Conservation (phyloP, 495 filamentous ascomycete genomes). For the Penicillium verhagenii region DNA sequence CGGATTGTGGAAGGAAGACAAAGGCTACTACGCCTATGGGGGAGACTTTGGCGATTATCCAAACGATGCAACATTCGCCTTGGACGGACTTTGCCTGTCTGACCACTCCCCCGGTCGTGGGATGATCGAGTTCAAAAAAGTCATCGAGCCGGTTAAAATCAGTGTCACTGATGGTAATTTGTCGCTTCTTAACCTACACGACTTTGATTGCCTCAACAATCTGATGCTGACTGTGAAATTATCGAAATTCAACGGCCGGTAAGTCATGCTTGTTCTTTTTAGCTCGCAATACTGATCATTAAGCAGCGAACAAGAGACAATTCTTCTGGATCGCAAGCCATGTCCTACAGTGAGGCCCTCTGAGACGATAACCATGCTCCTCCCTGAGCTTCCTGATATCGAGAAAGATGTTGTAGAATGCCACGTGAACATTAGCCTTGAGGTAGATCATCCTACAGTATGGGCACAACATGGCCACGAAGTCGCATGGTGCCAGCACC, state of each 20-base stretch:
- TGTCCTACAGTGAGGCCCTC: background rate
- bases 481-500: constrained; percentile 32
- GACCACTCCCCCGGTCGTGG: constrained; percentile 60
- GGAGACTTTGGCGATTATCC: constrained; percentile 67
- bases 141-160: constrained; percentile 46
- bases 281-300: background rate
- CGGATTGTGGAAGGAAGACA: constrained; percentile 49
- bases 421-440: constrained; percentile 32
- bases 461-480: constrained; percentile 36
- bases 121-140: constrained; percentile 60
- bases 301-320: background rate
- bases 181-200: background rate
- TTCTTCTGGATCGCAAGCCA: background rate
- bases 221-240: background rate
- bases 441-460: constrained; percentile 17
- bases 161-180: background rate
- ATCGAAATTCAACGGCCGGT: background rate
- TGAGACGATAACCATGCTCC: background rate
- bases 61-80: constrained; percentile 64
- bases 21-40: constrained; percentile 56
- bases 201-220: background rate
- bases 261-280: background rate
- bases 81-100: constrained; percentile 62
- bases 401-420: background rate
- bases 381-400: background rate